These are phyloP conservation scores for Deinandra increscens DNA, from an alignment of 129 eudicot genomes.

Conservation along the genomic window DNA sequence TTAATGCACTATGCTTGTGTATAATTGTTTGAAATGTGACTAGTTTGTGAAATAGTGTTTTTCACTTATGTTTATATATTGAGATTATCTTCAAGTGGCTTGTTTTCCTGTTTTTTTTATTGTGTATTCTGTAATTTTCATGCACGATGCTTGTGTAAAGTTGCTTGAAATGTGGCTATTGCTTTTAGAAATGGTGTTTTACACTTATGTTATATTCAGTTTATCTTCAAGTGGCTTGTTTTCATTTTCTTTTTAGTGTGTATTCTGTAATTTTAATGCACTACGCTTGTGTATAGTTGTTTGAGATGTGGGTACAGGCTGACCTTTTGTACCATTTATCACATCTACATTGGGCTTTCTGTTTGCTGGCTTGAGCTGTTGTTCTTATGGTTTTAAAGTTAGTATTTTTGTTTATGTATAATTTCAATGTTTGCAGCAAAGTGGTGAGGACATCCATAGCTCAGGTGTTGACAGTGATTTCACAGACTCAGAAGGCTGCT, in stretches of 20 bases:
- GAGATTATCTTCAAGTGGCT: no score
- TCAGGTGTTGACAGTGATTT: slow-evolving; percentile 60
- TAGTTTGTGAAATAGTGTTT: no score
- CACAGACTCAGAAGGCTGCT: slow-evolving; percentile 62
- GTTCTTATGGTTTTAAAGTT: neutral
- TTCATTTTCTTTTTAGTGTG: neutral
- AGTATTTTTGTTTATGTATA: neutral
- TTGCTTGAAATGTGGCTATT: neutral
- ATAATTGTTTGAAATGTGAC: no score
- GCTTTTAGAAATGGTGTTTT: no score
- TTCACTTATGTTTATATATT: no score
- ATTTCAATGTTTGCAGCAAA: slow-evolving; percentile 31
- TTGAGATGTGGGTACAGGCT: neutral
- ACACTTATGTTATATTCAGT: neutral
- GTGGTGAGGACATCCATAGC: slow-evolving; percentile 57
- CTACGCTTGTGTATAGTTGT: neutral
- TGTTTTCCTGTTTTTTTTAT: neutral
- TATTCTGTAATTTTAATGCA: neutral
- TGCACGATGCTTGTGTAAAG: no score
- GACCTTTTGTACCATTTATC: neutral
- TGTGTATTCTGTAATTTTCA: neutral
- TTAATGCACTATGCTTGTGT: neutral
- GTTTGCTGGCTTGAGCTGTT: neutral
- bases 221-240: neutral
- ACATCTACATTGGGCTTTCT: neutral